Conservation (phyloP, 2,329 filamentous ascomycete species). For the Dactylellina leptospora region DNA sequence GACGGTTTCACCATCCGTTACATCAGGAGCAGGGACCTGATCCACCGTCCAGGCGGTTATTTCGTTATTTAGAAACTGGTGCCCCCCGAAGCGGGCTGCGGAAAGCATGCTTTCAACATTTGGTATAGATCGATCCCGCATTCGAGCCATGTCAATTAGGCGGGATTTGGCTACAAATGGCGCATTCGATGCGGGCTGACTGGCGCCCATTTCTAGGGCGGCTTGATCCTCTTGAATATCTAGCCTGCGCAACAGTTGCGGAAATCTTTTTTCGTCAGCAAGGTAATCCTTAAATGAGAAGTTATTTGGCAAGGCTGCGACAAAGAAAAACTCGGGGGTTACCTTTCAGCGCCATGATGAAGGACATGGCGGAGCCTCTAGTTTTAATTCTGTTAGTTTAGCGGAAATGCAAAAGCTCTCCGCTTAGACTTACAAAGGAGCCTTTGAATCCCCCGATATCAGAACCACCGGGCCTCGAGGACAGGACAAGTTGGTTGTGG, state of each 20-base stretch:
- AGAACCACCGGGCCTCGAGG: not conserved
- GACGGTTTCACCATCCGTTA: conserved; percentile 85
- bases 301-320: conserved; percentile 72
- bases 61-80: conserved; percentile 70
- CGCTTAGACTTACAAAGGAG: conserved; percentile 28
- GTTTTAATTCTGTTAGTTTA: conserved; percentile 20
- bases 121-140: conserved; percentile 78
- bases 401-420: not conserved
- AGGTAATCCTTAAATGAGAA: too few species aligned
- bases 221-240: conserved; percentile 73
- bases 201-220: conserved; percentile 72
- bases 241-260: conserved; percentile 76
- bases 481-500: conserved; percentile 17
- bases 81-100: conserved; percentile 74
- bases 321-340: conserved; percentile 93
- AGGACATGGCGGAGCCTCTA: conserved; percentile 79
- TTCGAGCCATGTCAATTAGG: conserved; percentile 76
- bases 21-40: conserved; percentile 77
- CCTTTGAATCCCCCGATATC: not conserved
- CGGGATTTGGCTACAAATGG: conserved; percentile 71
- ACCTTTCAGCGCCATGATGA: conserved; percentile 77
- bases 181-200: conserved; percentile 65
- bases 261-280: too few species aligned
- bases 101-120: conserved; percentile 82
- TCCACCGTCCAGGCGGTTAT: conserved; percentile 78